Base-by-base conservation (phyloP, 2,329 filamentous ascomycete species). In the Pseudogymnoascus sp. region DNA sequence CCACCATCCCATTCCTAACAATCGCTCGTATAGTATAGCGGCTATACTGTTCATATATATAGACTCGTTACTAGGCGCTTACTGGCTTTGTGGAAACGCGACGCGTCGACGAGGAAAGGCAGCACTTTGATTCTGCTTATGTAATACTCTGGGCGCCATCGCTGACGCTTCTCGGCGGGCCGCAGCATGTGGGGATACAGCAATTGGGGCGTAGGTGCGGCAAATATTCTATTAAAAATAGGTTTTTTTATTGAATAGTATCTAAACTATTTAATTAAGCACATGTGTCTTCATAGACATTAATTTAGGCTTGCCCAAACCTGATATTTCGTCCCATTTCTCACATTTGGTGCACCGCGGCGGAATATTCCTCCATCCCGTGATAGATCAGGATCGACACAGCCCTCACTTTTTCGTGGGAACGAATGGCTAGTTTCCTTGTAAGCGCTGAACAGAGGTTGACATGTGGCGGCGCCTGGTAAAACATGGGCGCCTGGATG, bases 1-100 rank as follows among this genome's bases (percentile, higher is more conserved):
- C 25, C 47, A 12, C 47, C 28, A 56, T 56, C 10, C 28, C 50
- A 18, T 35, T 21, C 16, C 28, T 18, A 33, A 21, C 50, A 56
- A 8, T 28, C 50, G 25, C 28, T 56, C 50, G 50, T 56, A 56
- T 56, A 56, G 50, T 56, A 56, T 56, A 56, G n/a, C 28, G 28
- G 28, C 28, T 35, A 56, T 56, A 56, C 14, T 21, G n/a, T 18
- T 56, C 50, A 56, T 56, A 56, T 33, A 56, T 35, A 33, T 56
- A 56, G 50, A 56, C 7, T 33, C 28, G 5, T 33, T 53, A 31
- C 16, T 18, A 16, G 18, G 50, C 50, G 28, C 28, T 21, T 56
- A 33, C 16, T 56, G 28, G 50, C n/a, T 18, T 33, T 18, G 16
- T 33, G 5, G 16, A 56, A 53, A 35, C 10, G 50, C 28, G 50